Base-by-base conservation (phyloP, 1,284 basidiomycete genomes). In the Pseudozyma tsukubaensis region DNA sequence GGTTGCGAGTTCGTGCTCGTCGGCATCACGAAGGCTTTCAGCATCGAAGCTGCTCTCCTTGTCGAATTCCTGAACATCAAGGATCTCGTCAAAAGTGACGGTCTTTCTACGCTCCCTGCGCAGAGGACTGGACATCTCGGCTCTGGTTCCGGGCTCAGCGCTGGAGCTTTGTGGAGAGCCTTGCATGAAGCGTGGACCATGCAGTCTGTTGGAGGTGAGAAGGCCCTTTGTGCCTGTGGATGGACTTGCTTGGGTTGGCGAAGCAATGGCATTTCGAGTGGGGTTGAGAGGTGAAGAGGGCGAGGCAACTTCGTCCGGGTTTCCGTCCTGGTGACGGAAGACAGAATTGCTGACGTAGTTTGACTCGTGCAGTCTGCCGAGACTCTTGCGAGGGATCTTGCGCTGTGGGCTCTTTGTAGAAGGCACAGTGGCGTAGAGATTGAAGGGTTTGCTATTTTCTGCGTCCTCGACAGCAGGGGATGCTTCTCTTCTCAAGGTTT, bases 11-110 rank as follows among this genome's bases (percentile, higher is more conserved):
- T 60, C 36, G 19, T 49, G 29, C 3, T 72, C 62, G 21, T 59
- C 68, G 18, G 35, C 51, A 18, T 68, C 74, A 39, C 56, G 52
- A 21, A 77, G 43, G 54, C 75, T 77, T 32, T 77, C 69, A 8
- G 59, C 45, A 36, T 79, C 79, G 51, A 81, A 79, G 63, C 77
- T 79, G 63, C 72, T 76, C 57, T 82, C 80, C 50, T 77, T 75
- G 50, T 82, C 79, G 34, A 82, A 82, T 84, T 96, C 94, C 62
- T 95, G 87, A 29, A 97, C 93, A 75, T 96, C 93, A 72, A 92
- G 93, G 9, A 90, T 88, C 75, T 92, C 90, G 84, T 93, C 89
- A 76, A 94, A 97, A 0, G 91, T 93, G 50, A 97, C 94, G 0
- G 91, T 94, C 63, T 82, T 82, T n/a, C 80, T 59, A 16, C 80